A percentile compares a stretch with the other conserved stretches of the same genome.
Evolutionary conservation across 1,284 basidiomycete species (phyloP).

Genomic region (Vanrija sp.): DNA sequence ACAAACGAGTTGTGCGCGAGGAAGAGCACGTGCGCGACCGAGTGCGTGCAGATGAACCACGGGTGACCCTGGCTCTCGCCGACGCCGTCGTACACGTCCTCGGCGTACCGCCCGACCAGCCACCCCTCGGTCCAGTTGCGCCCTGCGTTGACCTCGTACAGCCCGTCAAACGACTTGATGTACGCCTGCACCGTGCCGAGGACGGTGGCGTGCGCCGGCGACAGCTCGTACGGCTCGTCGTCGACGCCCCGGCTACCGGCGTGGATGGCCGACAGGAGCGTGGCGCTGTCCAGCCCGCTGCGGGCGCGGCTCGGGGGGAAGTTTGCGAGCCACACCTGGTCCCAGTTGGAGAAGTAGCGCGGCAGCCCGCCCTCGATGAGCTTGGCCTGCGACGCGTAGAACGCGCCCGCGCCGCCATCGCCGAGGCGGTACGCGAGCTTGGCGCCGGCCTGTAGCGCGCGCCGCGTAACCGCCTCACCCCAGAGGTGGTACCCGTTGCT

Average conservation of each 20-base stretch:
- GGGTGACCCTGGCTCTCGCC: constrained; percentile 46
- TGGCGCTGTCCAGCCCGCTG: constrained; percentile 46
- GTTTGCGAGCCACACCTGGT: too few species aligned
- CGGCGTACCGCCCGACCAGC: constrained; percentile 50
- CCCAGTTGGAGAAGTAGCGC: too few species aligned
- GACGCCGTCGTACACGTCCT: constrained; percentile 52
- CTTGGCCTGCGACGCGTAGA: constrained; percentile 43
- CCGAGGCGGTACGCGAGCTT: constrained; percentile 40
- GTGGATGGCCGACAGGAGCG: constrained; percentile 49
- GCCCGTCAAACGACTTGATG: constrained; percentile 38
- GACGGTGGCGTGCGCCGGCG: constrained; percentile 25
- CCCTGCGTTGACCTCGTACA: constrained; percentile 48
- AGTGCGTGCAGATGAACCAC: constrained; percentile 50
- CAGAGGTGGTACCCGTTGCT: constrained; percentile 51
- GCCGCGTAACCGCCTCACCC: constrained; percentile 45
- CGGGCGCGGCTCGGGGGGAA: constrained; percentile 7
- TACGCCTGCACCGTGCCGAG: constrained; percentile 44
- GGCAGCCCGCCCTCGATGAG: not conserved
- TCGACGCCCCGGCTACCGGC: constrained; percentile 21
- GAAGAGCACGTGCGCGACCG: constrained; percentile 48
- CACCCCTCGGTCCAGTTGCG: constrained; percentile 37
- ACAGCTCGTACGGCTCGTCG: constrained; percentile 12
- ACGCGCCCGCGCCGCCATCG: constrained; percentile 40
- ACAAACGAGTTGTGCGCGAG: constrained; percentile 24
- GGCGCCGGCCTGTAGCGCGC: constrained; percentile 48